Conservation (phyloP, 148 eudicot species). For the Chenopodium quinoa region DNA sequence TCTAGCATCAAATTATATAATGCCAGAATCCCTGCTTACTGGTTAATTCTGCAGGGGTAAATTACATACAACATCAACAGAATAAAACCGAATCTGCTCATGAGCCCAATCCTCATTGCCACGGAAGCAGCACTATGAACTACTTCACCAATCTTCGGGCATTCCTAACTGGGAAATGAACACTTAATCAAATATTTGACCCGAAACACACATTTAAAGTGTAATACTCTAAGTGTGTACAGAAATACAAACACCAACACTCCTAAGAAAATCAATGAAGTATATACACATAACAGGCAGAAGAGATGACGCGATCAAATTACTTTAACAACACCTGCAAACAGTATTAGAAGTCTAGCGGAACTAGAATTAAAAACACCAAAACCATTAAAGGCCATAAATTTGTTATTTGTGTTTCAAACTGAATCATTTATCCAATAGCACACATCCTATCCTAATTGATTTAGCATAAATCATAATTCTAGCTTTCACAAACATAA, state of each 20-base stretch:
- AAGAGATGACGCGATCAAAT: not conserved
- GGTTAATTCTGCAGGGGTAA: conserved; percentile 1
- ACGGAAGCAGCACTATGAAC: conserved; percentile 19
- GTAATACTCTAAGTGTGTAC: not conserved
- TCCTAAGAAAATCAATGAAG: not conserved
- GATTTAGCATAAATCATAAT: too few relatives aligned
- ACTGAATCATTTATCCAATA: not conserved
- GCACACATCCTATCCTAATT: too few relatives aligned
- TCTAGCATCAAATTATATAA: not conserved
- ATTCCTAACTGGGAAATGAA: conserved; percentile 26
- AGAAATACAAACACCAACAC: not conserved
- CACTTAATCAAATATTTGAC: conserved; percentile 19
- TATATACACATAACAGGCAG: not conserved
- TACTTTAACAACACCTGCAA: not conserved
- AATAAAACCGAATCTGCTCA: not conserved
- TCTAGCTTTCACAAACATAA: too few relatives aligned
- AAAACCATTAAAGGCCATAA: not conserved
- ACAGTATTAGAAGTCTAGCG: not conserved
- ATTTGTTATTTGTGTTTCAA: not conserved
- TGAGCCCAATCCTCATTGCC: conserved; percentile 18
- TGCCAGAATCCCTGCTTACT: conserved; percentile 2
- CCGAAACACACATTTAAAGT: conserved; percentile 6
- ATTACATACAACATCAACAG: conserved; percentile 20
- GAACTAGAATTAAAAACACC: not conserved
- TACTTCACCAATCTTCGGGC: conserved; percentile 24